Conservation (phyloP, 495 filamentous ascomycete genomes). For the Usnea hakonensis region DNA sequence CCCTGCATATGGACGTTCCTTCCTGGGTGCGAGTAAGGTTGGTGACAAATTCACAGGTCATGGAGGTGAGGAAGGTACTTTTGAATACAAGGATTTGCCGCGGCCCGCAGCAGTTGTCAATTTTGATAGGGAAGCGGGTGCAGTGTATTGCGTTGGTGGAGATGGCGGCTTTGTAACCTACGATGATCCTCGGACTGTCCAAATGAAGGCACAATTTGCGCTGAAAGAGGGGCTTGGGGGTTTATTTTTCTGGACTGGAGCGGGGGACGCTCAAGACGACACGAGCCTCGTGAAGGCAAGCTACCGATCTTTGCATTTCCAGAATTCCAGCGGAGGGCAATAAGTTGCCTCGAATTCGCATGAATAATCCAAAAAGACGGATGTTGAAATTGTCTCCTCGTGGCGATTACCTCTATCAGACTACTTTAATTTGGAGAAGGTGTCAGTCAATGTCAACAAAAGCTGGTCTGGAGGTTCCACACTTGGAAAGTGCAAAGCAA, state of each 20-base stretch:
- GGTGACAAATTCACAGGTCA: constrained; percentile 56
- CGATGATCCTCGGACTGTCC: constrained; percentile 78
- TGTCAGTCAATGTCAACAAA: neutral
- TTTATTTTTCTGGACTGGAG: constrained; percentile 89
- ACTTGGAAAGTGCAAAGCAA: neutral
- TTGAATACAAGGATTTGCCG: constrained; percentile 75
- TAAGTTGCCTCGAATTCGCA: neutral
- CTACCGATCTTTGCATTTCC: constrained; percentile 9
- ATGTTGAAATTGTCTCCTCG: neutral
- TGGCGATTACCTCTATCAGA: neutral
- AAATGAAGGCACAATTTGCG: constrained; percentile 74
- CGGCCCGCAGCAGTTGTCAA: constrained; percentile 60
- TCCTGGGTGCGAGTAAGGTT: constrained; percentile 55
- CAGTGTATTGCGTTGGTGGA: constrained; percentile 71
- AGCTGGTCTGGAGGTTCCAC: neutral
- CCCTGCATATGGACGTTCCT: constrained; percentile 75
- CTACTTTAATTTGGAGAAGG: neutral
- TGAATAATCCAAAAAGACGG: neutral
- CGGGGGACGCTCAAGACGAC: constrained; percentile 59
- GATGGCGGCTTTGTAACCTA: constrained; percentile 86
- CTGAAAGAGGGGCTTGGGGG: constrained; percentile 70
- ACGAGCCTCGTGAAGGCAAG: constrained; percentile 69
- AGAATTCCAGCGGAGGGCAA: neutral
- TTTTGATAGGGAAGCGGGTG: constrained; percentile 58
- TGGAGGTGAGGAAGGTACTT: constrained; percentile 72